A percentile compares a stretch with the other conserved stretches of the same genome.
phyloP scores from a whole-genome alignment of 768 basidiomycete species.

The Termitomyces sp. region DNA sequence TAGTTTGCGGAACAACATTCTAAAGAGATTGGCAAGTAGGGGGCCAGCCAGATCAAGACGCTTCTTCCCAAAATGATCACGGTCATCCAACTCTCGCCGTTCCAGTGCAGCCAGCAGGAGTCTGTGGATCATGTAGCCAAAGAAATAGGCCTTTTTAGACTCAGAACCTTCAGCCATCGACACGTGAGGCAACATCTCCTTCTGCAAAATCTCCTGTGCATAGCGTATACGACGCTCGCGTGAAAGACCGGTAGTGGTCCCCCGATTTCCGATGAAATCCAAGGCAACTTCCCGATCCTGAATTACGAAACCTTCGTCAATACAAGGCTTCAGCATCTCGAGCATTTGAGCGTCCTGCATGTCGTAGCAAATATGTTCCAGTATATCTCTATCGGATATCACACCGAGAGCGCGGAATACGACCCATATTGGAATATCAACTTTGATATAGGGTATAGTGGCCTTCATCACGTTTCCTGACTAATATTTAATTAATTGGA shows the following conservation, averaged over 20 bases:
- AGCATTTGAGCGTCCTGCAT: slow-evolving; percentile 94
- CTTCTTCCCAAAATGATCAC: slow-evolving; percentile 99
- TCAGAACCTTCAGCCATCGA: slow-evolving; percentile 95
- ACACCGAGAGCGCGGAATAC: slow-evolving; percentile 98
- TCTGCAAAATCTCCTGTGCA: slow-evolving; percentile 96
- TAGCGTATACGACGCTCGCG: slow-evolving; percentile 92
- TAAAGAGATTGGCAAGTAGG: slow-evolving; percentile 91
- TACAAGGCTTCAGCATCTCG: slow-evolving; percentile 97
- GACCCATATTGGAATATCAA: slow-evolving; percentile 98
- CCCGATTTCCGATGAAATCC: slow-evolving; percentile 98
- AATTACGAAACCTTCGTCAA: slow-evolving; percentile 97
- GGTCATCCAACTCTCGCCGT: slow-evolving; percentile 93
- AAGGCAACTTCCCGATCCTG: slow-evolving; percentile 96
- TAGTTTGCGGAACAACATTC: slow-evolving; percentile 94
- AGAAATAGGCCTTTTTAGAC: slow-evolving; percentile 98
- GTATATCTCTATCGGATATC: slow-evolving; percentile 94
- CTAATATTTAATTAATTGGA: slow-evolving; percentile 30
- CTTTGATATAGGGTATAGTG: slow-evolving; percentile 96
- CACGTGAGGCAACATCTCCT: slow-evolving; percentile 97
- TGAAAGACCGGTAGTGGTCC: slow-evolving; percentile 87
- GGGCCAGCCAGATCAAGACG: slow-evolving; percentile 95
- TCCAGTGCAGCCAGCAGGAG: slow-evolving; percentile 90
- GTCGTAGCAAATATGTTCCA: slow-evolving; percentile 98
- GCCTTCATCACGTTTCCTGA: slow-evolving; percentile 93
- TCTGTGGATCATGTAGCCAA: slow-evolving; percentile 99